A percentile compares a stretch with the other conserved stretches of the same genome.
phyloP scores from a whole-genome alignment of 208 protist species.

The Trypanosomatidae sp. region DNA sequence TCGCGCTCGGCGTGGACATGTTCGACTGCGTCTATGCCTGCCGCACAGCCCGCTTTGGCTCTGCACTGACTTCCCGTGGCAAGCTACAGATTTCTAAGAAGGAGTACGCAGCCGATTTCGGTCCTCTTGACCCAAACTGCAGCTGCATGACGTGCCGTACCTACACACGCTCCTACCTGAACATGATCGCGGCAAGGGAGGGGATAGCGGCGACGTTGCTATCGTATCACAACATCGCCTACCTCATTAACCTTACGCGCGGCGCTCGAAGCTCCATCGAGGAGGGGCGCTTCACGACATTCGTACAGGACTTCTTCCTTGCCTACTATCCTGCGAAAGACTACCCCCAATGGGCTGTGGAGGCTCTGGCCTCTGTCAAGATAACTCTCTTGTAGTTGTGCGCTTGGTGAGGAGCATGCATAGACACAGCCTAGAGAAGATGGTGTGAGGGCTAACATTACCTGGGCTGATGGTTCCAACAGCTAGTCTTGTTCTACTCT shows the following conservation, averaged over 20 bases:
- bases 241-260: constrained; percentile 93
- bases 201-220: constrained; percentile 92
- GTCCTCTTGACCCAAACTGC: constrained; percentile 89
- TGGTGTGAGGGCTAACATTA: background rate
- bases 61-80: constrained; percentile 87
- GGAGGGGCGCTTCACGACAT: constrained; percentile 74
- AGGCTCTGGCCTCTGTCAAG: constrained; percentile 79
- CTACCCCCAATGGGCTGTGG: constrained; percentile 90
- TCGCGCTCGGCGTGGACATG: constrained; percentile 99
- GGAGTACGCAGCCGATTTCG: constrained; percentile 69
- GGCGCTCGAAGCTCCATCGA: constrained; percentile 84
- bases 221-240: constrained; percentile 98
- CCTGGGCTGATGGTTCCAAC: background rate
- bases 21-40: constrained; percentile 99
- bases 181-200: constrained; percentile 90
- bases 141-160: constrained; percentile 91
- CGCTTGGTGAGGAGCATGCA: background rate
- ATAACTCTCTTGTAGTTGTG: constrained; percentile 57
- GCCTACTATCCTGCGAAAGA: constrained; percentile 78
- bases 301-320: constrained; percentile 89
- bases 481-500: background rate
- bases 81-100: constrained; percentile 81
- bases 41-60: constrained; percentile 97
- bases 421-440: background rate
- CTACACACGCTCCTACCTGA: constrained; percentile 94